Percentiles rank a stretch among this genome's conserved stretches.
These are phyloP conservation scores for Penicillium macrosclerotiorum DNA, from an alignment of 495 filamentous ascomycete species.

Conservation along the genomic window DNA sequence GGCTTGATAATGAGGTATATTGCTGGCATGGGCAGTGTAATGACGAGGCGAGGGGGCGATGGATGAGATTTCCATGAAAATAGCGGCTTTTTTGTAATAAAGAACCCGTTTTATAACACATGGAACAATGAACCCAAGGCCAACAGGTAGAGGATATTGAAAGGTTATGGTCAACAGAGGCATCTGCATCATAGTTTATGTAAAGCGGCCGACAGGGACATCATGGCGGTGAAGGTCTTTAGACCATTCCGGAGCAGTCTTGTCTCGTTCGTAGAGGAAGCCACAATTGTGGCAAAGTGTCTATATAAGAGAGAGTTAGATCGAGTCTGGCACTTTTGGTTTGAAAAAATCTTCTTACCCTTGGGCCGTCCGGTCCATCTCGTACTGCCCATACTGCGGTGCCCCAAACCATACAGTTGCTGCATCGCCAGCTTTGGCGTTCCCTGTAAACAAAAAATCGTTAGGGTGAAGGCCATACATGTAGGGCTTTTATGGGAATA, in stretches of 20 bases:
- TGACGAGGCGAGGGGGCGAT: neutral
- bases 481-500: no score
- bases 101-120: no score
- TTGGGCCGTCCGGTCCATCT: constrained; percentile 82
- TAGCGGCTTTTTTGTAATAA: no score
- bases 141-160: no score
- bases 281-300: constrained; percentile 95
- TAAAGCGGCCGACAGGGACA: constrained; percentile 42
- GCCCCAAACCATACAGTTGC: constrained; percentile 87
- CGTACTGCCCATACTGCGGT: constrained; percentile 90
- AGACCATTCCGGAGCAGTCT: constrained; percentile 78
- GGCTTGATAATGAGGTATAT: constrained; percentile 3
- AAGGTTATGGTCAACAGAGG: neutral
- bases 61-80: no score
- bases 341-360: constrained; percentile 51
- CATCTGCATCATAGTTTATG: constrained; percentile 3
- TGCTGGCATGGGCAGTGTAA: no score
- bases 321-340: neutral
- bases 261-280: constrained; percentile 80
- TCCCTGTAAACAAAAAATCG: constrained; percentile 50
- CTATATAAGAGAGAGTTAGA: constrained; percentile 42
- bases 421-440: constrained; percentile 81
- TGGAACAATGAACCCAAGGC: no score
- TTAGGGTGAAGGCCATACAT: neutral
- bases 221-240: constrained; percentile 69